These are phyloP conservation scores for Inonotus obliquus DNA, from an alignment of 1,284 basidiomycete genomes.

Conservation along the genomic window DNA sequence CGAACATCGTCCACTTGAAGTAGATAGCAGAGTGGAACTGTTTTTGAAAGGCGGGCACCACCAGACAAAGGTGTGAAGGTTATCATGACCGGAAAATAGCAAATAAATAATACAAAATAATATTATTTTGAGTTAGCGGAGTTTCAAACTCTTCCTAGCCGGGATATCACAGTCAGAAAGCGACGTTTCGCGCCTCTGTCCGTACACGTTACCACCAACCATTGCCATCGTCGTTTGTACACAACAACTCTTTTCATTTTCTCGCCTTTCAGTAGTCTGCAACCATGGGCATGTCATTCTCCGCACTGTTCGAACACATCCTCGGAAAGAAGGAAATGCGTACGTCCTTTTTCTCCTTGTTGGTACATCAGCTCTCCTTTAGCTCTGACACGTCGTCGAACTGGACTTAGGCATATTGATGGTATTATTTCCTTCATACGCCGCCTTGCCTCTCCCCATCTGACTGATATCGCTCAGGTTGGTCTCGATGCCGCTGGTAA, in stretches of 20 bases:
- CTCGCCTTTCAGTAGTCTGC: constrained; percentile 5
- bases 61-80: constrained; percentile 90
- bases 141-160: constrained; percentile 15
- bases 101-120: not conserved
- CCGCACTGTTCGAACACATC: constrained; percentile 77
- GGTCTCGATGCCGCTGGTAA: constrained; percentile 97
- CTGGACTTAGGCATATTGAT: constrained; percentile 63
- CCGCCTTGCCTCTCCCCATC: constrained; percentile 16
- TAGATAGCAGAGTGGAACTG: constrained; percentile 75
- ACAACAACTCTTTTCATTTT: constrained; percentile 9
- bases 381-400: constrained; percentile 10
- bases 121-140: constrained; percentile 9
- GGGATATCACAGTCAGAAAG: not conserved
- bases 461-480: constrained; percentile 44
- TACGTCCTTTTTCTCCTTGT: constrained; percentile 41
- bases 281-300: constrained; percentile 84
- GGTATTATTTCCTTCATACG: constrained; percentile 38
- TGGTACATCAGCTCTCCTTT: not conserved
- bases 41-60: constrained; percentile 63
- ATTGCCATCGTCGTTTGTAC: constrained; percentile 1
- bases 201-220: constrained; percentile 15
- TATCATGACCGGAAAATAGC: constrained; percentile 56
- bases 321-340: constrained; percentile 99
- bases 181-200: constrained; percentile 3
- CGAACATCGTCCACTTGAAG: constrained; percentile 93